These are phyloP conservation scores for Beta lomatogona DNA, from an alignment of 179 eudicot species.

Conservation along the genomic window DNA sequence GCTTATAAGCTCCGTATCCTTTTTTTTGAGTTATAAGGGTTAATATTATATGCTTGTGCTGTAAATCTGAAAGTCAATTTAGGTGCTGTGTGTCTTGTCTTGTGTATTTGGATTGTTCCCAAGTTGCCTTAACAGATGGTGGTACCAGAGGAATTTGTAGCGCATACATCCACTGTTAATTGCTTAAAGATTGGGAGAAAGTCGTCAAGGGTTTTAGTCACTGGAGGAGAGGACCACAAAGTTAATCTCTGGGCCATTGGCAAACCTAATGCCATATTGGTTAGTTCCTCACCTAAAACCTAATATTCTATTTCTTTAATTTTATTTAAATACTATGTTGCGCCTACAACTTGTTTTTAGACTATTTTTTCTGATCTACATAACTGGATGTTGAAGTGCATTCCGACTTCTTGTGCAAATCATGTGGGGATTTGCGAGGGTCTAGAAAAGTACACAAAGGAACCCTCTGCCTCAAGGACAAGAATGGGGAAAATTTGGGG, in stretches of 20 bases:
- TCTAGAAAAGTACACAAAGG: not conserved
- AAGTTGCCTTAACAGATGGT: slow-evolving; percentile 27
- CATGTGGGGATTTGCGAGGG: not conserved
- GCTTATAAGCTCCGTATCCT: slow-evolving; percentile 99
- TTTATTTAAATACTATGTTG: too few species aligned
- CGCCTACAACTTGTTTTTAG: not conserved
- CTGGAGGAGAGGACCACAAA: slow-evolving; percentile 99
- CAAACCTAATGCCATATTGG: slow-evolving; percentile 92
- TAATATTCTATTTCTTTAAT: slow-evolving; percentile 8
- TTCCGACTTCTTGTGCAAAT: not conserved
- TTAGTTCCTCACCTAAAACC: slow-evolving; percentile 32
- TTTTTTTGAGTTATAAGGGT: not conserved
- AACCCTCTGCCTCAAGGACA: too few species aligned
- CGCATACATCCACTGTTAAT: slow-evolving; percentile 85
- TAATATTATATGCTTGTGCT: not conserved
- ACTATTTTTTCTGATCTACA: too few species aligned
- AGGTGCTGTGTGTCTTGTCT: not conserved
- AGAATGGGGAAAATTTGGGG: not conserved
- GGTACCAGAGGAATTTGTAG: slow-evolving; percentile 94
- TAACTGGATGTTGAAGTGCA: not conserved
- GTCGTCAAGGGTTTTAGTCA: slow-evolving; percentile 90
- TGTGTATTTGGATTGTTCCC: not conserved
- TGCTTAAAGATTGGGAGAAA: slow-evolving; percentile 96
- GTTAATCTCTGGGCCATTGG: slow-evolving; percentile 99
- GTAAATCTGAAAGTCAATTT: not conserved